A percentile compares a stretch with the other conserved stretches of the same genome.
These are phyloP conservation scores for Volvariella surrecta DNA, from an alignment of 1,284 basidiomycete species.

Conservation along the genomic window DNA sequence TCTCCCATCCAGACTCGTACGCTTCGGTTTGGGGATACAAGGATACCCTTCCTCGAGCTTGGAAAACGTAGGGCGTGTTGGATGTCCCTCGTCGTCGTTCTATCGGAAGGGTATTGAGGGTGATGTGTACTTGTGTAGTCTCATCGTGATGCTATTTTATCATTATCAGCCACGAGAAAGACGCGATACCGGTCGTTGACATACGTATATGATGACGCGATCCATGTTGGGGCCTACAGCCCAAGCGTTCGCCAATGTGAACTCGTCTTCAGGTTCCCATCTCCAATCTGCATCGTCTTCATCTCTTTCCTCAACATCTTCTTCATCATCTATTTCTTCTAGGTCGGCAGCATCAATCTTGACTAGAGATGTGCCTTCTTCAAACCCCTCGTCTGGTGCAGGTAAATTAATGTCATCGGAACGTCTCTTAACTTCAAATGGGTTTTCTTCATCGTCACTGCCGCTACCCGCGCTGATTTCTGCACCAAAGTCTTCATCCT, in stretches of 20 bases:
- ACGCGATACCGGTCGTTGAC: constrained; percentile 16
- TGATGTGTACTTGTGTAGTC: constrained; percentile 48
- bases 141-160: constrained; percentile 40
- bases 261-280: constrained; percentile 62
- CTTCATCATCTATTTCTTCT: constrained; percentile 5
- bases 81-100: constrained; percentile 43
- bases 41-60: constrained; percentile 34
- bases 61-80: constrained; percentile 52
- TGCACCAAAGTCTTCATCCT: constrained; percentile 11
- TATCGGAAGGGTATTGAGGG: constrained; percentile 39
- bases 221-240: constrained; percentile 34
- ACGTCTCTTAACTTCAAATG: constrained; percentile 10
- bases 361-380: constrained; percentile 12
- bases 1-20: too few species aligned
- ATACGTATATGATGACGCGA: constrained; percentile 52
- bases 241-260: constrained; percentile 49
- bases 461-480: constrained; percentile 12
- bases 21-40: too few species aligned
- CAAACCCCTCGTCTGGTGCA: constrained; percentile 10
- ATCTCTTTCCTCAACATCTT: constrained; percentile 19
- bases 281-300: constrained; percentile 32
- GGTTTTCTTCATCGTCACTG: constrained; percentile 23
- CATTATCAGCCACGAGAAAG: constrained; percentile 6
- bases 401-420: constrained; percentile 9
- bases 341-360: constrained; percentile 8